phyloP scores from a whole-genome alignment of 2,329 filamentous ascomycete species.

The Tolypocladium cylindrosporum region DNA sequence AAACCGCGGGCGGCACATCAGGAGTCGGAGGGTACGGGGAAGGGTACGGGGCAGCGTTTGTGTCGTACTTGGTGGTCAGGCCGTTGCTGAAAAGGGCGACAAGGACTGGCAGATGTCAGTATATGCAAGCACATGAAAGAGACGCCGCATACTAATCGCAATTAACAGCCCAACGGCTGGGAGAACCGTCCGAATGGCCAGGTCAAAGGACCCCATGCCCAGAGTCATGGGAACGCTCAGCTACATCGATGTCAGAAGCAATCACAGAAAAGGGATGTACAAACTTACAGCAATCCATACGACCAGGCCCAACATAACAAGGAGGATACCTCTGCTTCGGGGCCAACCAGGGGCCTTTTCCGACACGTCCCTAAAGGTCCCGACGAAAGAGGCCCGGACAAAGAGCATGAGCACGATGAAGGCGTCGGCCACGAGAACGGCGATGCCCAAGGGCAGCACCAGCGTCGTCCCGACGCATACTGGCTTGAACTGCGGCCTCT shows the following conservation, averaged over 20 bases:
- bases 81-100: background rate
- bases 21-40: background rate
- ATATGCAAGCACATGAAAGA: background rate
- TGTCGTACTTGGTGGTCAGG: background rate
- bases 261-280: no score
- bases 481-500: slow-evolving; percentile 38
- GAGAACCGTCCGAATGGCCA: slow-evolving; percentile 37
- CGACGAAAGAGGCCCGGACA: slow-evolving; percentile 27
- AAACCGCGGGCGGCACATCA: background rate
- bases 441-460: slow-evolving; percentile 32
- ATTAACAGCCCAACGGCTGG: slow-evolving; percentile 40
- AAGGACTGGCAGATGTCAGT: background rate
- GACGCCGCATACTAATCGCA: slow-evolving; percentile 31
- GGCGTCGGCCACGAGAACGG: slow-evolving; percentile 33
- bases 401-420: slow-evolving; percentile 32
- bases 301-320: slow-evolving; percentile 32
- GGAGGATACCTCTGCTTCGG: slow-evolving; percentile 30
- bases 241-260: slow-evolving; percentile 18
- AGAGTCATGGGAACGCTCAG: slow-evolving; percentile 41
- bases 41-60: background rate
- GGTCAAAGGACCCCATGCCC: slow-evolving; percentile 30
- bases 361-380: slow-evolving; percentile 20
- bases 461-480: slow-evolving; percentile 41
- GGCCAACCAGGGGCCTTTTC: slow-evolving; percentile 13
- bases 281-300: slow-evolving; percentile 43